A percentile compares a stretch with the other conserved stretches of the same genome.
Evolutionary conservation across 2,329 filamentous ascomycete species (phyloP).

Genomic region (Ampelomyces quisqualis): DNA sequence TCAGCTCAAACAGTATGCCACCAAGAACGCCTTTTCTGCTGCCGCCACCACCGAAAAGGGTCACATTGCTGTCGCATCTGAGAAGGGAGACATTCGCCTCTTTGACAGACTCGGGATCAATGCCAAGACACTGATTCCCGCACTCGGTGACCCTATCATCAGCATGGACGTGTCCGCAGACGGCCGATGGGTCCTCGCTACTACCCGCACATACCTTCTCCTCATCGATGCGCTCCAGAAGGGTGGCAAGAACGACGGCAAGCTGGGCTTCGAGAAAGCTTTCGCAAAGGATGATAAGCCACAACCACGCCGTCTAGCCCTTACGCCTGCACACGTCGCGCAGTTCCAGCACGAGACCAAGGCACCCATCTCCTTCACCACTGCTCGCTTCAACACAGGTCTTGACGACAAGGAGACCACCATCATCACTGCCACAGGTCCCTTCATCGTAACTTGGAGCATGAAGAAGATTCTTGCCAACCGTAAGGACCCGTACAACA

Average conservation of each 20-base stretch:
- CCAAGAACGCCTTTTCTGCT: slow-evolving; percentile 96
- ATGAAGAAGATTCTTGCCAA: slow-evolving; percentile 84
- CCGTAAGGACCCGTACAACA: slow-evolving; percentile 84
- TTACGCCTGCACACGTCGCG: slow-evolving; percentile 89
- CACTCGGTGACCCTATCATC: slow-evolving; percentile 90
- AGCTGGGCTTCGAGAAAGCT: slow-evolving; percentile 93
- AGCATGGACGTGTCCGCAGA: slow-evolving; percentile 94
- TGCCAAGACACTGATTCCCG: slow-evolving; percentile 94
- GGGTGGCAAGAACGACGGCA: slow-evolving; percentile 92
- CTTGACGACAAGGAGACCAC: slow-evolving; percentile 80
- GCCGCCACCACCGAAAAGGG: slow-evolving; percentile 94
- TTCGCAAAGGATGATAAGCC: slow-evolving; percentile 94
- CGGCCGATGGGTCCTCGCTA: slow-evolving; percentile 92
- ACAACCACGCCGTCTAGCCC: slow-evolving; percentile 82
- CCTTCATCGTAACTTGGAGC: slow-evolving; percentile 96
- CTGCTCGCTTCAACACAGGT: slow-evolving; percentile 91
- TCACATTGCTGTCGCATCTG: slow-evolving; percentile 93
- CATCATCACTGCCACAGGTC: slow-evolving; percentile 94
- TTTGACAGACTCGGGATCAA: slow-evolving; percentile 97
- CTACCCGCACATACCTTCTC: slow-evolving; percentile 89
- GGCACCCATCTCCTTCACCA: slow-evolving; percentile 80
- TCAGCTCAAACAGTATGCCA: slow-evolving; percentile 91
- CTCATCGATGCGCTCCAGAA: slow-evolving; percentile 91
- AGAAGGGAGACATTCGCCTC: slow-evolving; percentile 95
- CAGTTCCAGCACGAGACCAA: slow-evolving; percentile 98